Conservation (phyloP, 1,284 basidiomycete genomes). For the Ceratobasidium papillatum region DNA sequence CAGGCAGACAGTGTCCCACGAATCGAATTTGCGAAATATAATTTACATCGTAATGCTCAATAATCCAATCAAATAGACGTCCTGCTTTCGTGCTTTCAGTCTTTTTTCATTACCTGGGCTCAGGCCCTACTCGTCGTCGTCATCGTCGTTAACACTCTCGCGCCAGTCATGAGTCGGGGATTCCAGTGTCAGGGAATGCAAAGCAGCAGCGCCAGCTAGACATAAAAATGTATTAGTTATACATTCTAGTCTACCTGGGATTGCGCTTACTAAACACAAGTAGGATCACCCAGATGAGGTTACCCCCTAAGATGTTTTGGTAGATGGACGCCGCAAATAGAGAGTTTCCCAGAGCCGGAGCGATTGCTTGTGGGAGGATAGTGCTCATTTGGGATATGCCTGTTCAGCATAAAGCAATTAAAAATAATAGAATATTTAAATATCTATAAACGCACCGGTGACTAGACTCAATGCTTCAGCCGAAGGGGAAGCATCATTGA, state of each 20-base stretch:
- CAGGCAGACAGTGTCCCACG: background rate
- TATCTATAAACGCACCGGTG: conserved; percentile 37
- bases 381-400: conserved; percentile 43
- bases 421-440: background rate
- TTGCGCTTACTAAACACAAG: conserved; percentile 41
- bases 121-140: background rate
- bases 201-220: background rate
- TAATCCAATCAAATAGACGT: background rate
- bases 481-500: conserved; percentile 44
- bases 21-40: conserved; percentile 16
- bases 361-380: conserved; percentile 43
- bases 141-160: background rate
- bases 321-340: conserved; percentile 46
- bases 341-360: conserved; percentile 44
- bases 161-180: conserved; percentile 19
- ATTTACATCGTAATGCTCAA: conserved; percentile 4
- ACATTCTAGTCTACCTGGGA: background rate
- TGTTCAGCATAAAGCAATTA: background rate
- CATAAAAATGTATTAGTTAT: background rate
- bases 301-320: conserved; percentile 41
- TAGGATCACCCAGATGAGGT: conserved; percentile 44
- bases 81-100: background rate
- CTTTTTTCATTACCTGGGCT: background rate
- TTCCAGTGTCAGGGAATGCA: conserved; percentile 9
- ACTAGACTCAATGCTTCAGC: conserved; percentile 43